A percentile compares a stretch with the other conserved stretches of the same genome.
phyloP scores from a whole-genome alignment of 2,329 filamentous ascomycete genomes.

The Beauveria bassiana region DNA sequence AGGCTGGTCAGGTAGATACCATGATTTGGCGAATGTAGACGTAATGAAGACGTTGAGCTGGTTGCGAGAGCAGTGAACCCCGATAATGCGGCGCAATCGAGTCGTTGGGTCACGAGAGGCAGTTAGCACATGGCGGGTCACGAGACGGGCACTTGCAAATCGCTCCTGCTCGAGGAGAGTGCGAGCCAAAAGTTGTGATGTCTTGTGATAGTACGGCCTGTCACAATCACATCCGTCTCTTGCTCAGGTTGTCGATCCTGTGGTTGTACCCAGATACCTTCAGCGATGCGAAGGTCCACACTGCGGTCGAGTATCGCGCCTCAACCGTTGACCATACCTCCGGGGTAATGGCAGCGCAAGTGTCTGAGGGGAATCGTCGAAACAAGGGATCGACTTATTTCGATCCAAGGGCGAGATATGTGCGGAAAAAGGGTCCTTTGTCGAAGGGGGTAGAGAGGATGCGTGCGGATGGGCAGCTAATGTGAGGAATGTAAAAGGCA shows the following conservation, averaged over 20 bases:
- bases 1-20: constrained; percentile 20
- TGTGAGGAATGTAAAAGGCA: constrained; percentile 6
- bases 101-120: constrained; percentile 1
- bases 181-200: background rate
- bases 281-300: constrained; percentile 2
- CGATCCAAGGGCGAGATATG: background rate
- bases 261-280: background rate
- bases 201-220: background rate
- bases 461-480: background rate
- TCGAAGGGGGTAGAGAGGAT: too few species aligned
- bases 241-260: background rate
- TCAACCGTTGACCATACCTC: constrained; percentile 8
- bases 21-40: constrained; percentile 19
- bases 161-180: background rate
- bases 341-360: background rate
- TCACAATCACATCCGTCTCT: background rate
- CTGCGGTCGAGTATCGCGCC: background rate
- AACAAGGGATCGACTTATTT: background rate
- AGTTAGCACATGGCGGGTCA: constrained; percentile 10
- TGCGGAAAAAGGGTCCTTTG: too few species aligned
- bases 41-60: background rate
- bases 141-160: constrained; percentile 4
- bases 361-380: background rate
- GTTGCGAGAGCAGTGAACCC: background rate
- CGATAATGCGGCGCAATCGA: background rate